Base-by-base conservation (phyloP, 2,329 filamentous ascomycete genomes). In the Zymoseptoria crescenta region DNA sequence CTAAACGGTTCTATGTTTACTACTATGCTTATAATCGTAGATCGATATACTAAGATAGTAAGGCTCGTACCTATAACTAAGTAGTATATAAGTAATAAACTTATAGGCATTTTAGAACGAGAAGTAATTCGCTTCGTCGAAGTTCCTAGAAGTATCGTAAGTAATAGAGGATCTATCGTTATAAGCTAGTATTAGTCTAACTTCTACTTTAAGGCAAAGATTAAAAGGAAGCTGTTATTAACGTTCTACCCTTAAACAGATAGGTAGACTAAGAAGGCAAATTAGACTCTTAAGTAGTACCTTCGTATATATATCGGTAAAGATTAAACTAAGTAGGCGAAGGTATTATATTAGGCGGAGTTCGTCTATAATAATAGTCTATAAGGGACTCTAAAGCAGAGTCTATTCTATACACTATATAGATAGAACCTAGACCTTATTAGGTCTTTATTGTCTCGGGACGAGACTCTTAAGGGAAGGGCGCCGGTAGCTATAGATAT, bases 161-260 rank as follows among this genome's bases (percentile, higher is more conserved):
- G 49, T 28, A 20, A 63, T 53, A 55, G 57, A 55, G 56, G 55
- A 0, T 59, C 27, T 16, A n/a, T 64, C 0, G 60, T 64, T 56
- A 63, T 27, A 20, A 55, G 52, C 10, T 9, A 56, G 29, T 62
- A 55, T 20, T 64, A 54, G 57, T 52, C 49, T 16, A 49, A 56
- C 2, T 56, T 64, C 29, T 58, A 27, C 13, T 60, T 53, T 20
- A 16, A 56, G 4, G 28, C 35, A 6, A 21, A 48, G 28, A 49
- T 63, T n/a, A n/a, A n/a, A 8, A 57, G 54, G n/a, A 55, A 50
- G 52, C 51, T 64, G 35, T 49, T 4, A 30, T 62, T 52, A 58
- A 56, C 56, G 1, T 64, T 63, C 48, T 52, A 64, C 30, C 58
- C 29, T n/a, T 59, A 64, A 29, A 64, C 48, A n/a, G 51, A 64